These are phyloP conservation scores for Paramecium pentaurelia DNA, from an alignment of 73 alveolate genomes.

Conservation along the genomic window DNA sequence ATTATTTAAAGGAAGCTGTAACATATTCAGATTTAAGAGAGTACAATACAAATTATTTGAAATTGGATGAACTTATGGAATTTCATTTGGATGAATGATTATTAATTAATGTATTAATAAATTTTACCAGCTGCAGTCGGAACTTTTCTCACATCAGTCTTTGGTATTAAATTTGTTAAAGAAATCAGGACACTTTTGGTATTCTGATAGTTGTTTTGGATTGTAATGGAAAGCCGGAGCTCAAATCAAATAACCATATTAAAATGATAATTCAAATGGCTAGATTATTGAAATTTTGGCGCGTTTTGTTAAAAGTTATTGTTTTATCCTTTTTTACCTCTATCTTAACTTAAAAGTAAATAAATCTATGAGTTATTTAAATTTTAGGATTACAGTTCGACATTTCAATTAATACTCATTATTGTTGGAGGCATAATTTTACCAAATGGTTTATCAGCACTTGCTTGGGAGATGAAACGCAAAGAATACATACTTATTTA, in stretches of 20 bases:
- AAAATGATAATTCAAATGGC: slow-evolving; percentile 4
- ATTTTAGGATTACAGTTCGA: background rate
- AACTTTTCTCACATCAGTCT: background rate
- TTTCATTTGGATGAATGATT: slow-evolving; percentile 16
- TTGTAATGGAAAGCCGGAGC: background rate
- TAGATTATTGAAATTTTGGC: slow-evolving; percentile 8
- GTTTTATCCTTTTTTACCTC: background rate
- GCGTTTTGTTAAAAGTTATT: background rate
- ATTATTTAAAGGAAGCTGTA: slow-evolving; percentile 60
- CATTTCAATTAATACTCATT: background rate
- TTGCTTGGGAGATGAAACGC: background rate
- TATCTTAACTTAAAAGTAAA: background rate
- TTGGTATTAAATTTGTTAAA: background rate
- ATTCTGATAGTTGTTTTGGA: slow-evolving; percentile 5
- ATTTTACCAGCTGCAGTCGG: slow-evolving; percentile 10
- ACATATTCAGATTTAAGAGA: slow-evolving; percentile 51
- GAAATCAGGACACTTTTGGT: slow-evolving; percentile 3
- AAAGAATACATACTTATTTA: background rate
- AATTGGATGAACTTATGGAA: slow-evolving; percentile 46
- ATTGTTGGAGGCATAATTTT: background rate
- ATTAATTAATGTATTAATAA: background rate
- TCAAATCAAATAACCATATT: background rate
- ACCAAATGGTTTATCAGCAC: slow-evolving; percentile 1
- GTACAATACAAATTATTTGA: slow-evolving; percentile 28
- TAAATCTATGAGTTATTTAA: background rate